phyloP scores from a whole-genome alignment of 2,329 filamentous ascomycete species.

The Verticillium nubilum region DNA sequence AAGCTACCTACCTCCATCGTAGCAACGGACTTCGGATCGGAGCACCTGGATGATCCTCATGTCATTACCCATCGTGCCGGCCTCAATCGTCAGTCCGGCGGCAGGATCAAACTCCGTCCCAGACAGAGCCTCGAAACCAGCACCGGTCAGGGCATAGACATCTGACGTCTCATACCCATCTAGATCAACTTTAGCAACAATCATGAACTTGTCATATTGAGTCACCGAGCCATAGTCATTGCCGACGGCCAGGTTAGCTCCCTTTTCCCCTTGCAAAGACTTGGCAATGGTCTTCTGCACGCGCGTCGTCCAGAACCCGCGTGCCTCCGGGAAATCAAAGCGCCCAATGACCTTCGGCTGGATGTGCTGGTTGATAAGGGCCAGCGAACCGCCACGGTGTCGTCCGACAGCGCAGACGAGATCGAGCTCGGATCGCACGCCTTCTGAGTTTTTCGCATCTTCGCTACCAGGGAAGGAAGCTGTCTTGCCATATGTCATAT shows the following conservation, averaged over 20 bases:
- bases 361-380: constrained; percentile 72
- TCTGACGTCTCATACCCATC: constrained; percentile 72
- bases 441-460: constrained; percentile 34
- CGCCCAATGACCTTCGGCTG: constrained; percentile 66
- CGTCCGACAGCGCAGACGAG: constrained; percentile 58
- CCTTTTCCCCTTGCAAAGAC: constrained; percentile 45
- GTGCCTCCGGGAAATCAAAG: constrained; percentile 67
- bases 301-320: constrained; percentile 76
- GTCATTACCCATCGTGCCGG: constrained; percentile 75
- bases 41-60: constrained; percentile 83
- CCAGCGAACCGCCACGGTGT: constrained; percentile 63
- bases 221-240: constrained; percentile 54
- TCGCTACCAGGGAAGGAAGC: constrained; percentile 36
- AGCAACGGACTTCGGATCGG: constrained; percentile 80
- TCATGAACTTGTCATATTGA: constrained; percentile 73
- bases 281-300: constrained; percentile 64
- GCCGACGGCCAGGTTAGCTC: constrained; percentile 40
- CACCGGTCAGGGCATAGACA: constrained; percentile 69
- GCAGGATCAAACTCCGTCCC: constrained; percentile 90
- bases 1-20: constrained; percentile 69
- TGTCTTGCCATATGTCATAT: constrained; percentile 63
- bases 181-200: constrained; percentile 67
- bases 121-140: constrained; percentile 67
- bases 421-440: constrained; percentile 51
- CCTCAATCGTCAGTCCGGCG: constrained; percentile 80